These are phyloP conservation scores for Pythium brassicae DNA, from an alignment of 352 stramenopile genomes.

Conservation along the genomic window DNA sequence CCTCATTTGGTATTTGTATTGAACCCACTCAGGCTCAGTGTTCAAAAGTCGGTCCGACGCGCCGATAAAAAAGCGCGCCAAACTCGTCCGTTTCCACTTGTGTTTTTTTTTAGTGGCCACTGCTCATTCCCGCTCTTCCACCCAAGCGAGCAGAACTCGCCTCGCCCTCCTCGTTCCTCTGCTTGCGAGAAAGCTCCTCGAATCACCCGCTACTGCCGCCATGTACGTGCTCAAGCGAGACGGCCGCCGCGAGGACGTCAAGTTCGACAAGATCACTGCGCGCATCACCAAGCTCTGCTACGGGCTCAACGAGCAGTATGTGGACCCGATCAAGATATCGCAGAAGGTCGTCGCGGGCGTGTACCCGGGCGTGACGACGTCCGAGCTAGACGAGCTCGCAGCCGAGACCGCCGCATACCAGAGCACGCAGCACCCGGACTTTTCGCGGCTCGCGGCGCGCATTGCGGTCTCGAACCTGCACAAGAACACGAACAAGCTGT, in stretches of 20 bases:
- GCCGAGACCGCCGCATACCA: slow-evolving; percentile 97
- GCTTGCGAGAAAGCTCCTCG: not conserved
- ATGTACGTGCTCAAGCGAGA: slow-evolving; percentile 97
- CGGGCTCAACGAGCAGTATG: slow-evolving; percentile 95
- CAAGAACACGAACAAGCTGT: slow-evolving; percentile 98
- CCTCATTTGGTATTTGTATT: not conserved
- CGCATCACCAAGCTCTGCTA: slow-evolving; percentile 98
- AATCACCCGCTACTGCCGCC: not conserved
- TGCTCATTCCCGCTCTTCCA: not conserved
- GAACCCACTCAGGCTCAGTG: too few relatives aligned
- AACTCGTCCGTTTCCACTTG: not conserved
- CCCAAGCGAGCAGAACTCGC: not conserved
- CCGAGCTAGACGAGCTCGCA: slow-evolving; percentile 97
- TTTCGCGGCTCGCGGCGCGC: slow-evolving; percentile 96
- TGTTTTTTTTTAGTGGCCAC: not conserved
- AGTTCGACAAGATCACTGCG: slow-evolving; percentile 98
- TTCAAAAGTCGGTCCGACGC: not conserved
- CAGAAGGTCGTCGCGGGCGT: slow-evolving; percentile 99
- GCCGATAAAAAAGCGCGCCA: slow-evolving; percentile 1
- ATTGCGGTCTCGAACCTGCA: slow-evolving; percentile 99
- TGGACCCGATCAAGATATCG: slow-evolving; percentile 96
- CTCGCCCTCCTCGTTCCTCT: not conserved
- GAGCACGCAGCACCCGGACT: slow-evolving; percentile 98
- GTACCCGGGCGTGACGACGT: slow-evolving; percentile 98
- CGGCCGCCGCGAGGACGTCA: slow-evolving; percentile 90